Evolutionary conservation across 441 rosid species (phyloP).

Genomic region (Pelargonium fulgidum): DNA sequence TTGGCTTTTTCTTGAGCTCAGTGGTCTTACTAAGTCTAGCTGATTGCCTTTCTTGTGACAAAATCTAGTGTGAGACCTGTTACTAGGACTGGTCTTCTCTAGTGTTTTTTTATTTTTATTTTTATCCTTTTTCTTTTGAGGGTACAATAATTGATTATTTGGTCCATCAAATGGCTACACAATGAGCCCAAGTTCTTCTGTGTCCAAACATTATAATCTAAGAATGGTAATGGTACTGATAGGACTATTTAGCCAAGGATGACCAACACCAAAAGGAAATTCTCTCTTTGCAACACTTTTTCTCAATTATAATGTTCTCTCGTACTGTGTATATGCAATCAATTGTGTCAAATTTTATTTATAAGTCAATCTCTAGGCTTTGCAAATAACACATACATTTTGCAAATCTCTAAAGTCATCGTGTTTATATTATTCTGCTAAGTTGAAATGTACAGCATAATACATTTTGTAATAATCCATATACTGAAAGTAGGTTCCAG

Average conservation of each 20-base stretch:
- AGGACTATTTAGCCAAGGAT: too few species aligned
- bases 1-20: background rate
- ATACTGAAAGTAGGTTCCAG: background rate
- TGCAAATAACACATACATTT: background rate
- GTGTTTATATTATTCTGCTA: background rate
- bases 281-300: slow-evolving; percentile 2
- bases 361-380: background rate
- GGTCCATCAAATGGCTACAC: slow-evolving; percentile 1
- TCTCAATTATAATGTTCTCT: background rate
- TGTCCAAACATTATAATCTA: background rate
- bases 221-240: too few species aligned
- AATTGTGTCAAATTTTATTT: background rate
- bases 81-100: slow-evolving; percentile 1
- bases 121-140: background rate
- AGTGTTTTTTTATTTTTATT: background rate
- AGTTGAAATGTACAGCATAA: background rate
- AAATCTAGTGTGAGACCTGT: slow-evolving; percentile 5
- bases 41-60: slow-evolving; percentile 7
- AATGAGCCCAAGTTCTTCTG: background rate
- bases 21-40: background rate
- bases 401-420: background rate
- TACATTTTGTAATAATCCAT: background rate
- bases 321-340: background rate
- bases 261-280: background rate
- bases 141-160: slow-evolving; percentile 1